Evolutionary conservation across 2,329 filamentous ascomycete genomes (phyloP), one percentile per base, ranked within the genome.

Genomic region (Orbilia brochopaga): DNA sequence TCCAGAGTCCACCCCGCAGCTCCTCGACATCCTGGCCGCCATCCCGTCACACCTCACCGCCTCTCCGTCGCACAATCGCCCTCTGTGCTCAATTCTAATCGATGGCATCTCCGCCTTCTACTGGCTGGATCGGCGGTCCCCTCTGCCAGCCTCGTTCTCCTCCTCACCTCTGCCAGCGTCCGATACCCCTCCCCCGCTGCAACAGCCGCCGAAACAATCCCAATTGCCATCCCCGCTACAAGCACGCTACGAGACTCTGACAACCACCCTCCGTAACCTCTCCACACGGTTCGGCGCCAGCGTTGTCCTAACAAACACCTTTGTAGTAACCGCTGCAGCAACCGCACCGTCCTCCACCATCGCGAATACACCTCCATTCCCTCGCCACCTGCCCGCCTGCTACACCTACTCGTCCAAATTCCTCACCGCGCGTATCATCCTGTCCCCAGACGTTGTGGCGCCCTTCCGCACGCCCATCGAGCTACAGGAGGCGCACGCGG

Each of bases 101-200:
- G 74, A 75, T 32, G 61, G 64, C 24, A 54, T 74, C 30, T 74
- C 73, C 2, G 59, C 73, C 24, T 74, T 74, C 57, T 74, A 74
- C 50, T 74, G 69, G 69, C 64, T 65, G 2, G 64, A 74, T 27
- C 58, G 64, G 11, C 60, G 55, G 7, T 24, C 50, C 11, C 51
- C 52, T 7, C 42, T 56, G 35, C 55, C 24, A 21, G n/a, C 40
- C 55, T 27, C 53, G 42, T 10, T 17, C 24, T 15, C 54, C 13
- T 21, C 37, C 51, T 44, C 32, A 48, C 17, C 51, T 37, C 3
- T 58, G 23, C 48, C 46, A 11, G 15, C 23, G 15, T 11, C n/a
- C 19, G 24, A 64, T n/a, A 46, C 32, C 5, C 54, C 30, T 0
- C 40, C 40, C 1, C 24, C 44, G 10, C 50, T 24, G 27, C 17